These are phyloP conservation scores for Nemania serpens DNA, from an alignment of 2,329 filamentous ascomycete genomes.

Conservation along the genomic window DNA sequence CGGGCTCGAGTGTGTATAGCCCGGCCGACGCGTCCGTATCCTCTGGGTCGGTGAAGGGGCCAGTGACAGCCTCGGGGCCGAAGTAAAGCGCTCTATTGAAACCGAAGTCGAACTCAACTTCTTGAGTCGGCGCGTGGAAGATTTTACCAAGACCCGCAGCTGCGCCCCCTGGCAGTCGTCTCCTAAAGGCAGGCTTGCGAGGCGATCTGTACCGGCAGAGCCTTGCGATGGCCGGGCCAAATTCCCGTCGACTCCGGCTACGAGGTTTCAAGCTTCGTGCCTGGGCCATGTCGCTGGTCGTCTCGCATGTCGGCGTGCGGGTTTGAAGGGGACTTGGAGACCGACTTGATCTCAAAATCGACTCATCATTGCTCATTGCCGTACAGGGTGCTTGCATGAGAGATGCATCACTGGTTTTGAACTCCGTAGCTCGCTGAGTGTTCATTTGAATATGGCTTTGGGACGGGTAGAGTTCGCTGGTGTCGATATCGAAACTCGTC, in stretches of 20 bases:
- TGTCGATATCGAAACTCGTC: neutral
- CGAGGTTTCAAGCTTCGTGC: neutral
- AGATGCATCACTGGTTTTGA: neutral
- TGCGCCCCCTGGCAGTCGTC: neutral
- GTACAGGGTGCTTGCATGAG: neutral
- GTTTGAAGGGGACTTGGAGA: neutral
- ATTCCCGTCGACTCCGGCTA: slow-evolving; percentile 1
- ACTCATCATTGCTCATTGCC: neutral
- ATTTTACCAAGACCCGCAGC: slow-evolving; percentile 10
- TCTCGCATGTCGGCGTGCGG: neutral
- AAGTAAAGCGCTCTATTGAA: slow-evolving; percentile 21
- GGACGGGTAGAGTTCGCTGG: neutral
- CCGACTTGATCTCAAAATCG: neutral
- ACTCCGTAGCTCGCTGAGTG: neutral
- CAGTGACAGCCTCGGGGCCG: slow-evolving; percentile 20
- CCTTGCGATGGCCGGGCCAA: slow-evolving; percentile 14
- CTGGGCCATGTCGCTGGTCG: neutral
- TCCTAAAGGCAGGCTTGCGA: slow-evolving; percentile 6
- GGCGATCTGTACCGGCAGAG: slow-evolving; percentile 19
- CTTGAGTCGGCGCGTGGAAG: neutral
- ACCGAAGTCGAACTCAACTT: slow-evolving; percentile 7
- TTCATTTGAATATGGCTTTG: neutral
- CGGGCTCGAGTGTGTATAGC: neutral
- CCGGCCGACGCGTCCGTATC: neutral
- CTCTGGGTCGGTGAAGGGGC: slow-evolving; percentile 22